Percentiles rank a stretch among this genome's conserved stretches.
Evolutionary conservation across 768 basidiomycete species (phyloP).

Genomic region (Dioszegia aurantiaca): DNA sequence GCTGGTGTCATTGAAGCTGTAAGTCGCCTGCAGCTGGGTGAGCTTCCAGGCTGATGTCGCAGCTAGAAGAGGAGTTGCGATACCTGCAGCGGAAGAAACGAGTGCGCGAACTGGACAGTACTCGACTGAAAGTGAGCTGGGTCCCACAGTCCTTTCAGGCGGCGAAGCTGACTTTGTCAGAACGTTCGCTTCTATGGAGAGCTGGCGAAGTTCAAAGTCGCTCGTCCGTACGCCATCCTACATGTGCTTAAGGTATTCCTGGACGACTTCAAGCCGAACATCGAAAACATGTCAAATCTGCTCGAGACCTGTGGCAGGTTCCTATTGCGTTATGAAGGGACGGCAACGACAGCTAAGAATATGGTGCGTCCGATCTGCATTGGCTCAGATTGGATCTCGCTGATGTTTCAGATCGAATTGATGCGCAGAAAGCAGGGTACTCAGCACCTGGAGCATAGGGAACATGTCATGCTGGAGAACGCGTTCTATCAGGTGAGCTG

Average conservation of each 20-base stretch:
- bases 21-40: slow-evolving; percentile 42
- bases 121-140: slow-evolving; percentile 69
- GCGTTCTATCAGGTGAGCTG: slow-evolving; percentile 85
- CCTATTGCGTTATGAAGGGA: slow-evolving; percentile 80
- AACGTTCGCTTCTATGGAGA: slow-evolving; percentile 84
- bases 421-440: slow-evolving; percentile 92
- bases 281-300: slow-evolving; percentile 87
- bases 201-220: slow-evolving; percentile 91
- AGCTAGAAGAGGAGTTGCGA: slow-evolving; percentile 96
- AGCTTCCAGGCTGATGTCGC: slow-evolving; percentile 5
- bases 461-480: slow-evolving; percentile 86
- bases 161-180: slow-evolving; percentile 54
- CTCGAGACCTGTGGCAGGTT: slow-evolving; percentile 93
- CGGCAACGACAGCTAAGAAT: slow-evolving; percentile 75
- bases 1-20: slow-evolving; percentile 75
- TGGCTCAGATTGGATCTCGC: background rate
- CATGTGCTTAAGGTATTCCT: slow-evolving; percentile 96
- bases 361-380: slow-evolving; percentile 56
- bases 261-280: slow-evolving; percentile 88
- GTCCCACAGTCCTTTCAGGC: no score
- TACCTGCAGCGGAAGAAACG: slow-evolving; percentile 93
- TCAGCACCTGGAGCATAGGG: slow-evolving; percentile 88
- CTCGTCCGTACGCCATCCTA: slow-evolving; percentile 84
- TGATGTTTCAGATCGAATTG: slow-evolving; percentile 67
- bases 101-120: slow-evolving; percentile 81